Evolutionary conservation across 306 rosid genomes (phyloP).

Genomic region (Biancaea sappan): DNA sequence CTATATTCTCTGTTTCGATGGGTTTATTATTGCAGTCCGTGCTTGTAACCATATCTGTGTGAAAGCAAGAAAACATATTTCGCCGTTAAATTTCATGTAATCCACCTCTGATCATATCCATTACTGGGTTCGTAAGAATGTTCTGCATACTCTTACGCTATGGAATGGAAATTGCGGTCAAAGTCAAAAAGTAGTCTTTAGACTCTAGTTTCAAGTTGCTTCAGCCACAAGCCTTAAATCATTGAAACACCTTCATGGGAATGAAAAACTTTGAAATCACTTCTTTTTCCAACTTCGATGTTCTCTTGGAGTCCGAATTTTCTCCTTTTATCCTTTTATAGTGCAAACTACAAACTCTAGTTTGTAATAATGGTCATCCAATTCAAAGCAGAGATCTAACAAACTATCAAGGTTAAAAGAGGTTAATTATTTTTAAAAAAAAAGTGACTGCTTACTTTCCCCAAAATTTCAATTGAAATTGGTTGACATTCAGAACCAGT

Average conservation of each 20-base stretch:
- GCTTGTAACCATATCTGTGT: slow-evolving; percentile 32
- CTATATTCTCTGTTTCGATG: slow-evolving; percentile 41
- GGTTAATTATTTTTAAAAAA: no score
- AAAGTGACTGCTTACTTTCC: no score
- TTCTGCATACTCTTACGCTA: background rate
- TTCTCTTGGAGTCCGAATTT: no score
- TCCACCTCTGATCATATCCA: slow-evolving; percentile 15
- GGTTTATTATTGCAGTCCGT: slow-evolving; percentile 43
- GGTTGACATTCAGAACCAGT: background rate
- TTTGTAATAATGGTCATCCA: no score
- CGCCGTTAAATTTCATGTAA: background rate
- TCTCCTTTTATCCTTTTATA: no score
- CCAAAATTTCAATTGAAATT: background rate
- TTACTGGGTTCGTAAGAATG: background rate
- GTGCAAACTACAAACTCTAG: no score
- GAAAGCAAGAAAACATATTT: background rate
- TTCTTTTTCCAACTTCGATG: no score
- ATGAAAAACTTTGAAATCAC: no score
- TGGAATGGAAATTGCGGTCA: no score
- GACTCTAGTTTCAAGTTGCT: slow-evolving; percentile 40
- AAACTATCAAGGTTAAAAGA: no score
- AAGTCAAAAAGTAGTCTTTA: no score
- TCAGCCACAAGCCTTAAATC: slow-evolving; percentile 37
- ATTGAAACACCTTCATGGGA: slow-evolving; percentile 27
- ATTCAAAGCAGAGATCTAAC: no score